Conservation (phyloP, 495 filamentous ascomycete genomes). For the Aspergillus ostianus region DNA sequence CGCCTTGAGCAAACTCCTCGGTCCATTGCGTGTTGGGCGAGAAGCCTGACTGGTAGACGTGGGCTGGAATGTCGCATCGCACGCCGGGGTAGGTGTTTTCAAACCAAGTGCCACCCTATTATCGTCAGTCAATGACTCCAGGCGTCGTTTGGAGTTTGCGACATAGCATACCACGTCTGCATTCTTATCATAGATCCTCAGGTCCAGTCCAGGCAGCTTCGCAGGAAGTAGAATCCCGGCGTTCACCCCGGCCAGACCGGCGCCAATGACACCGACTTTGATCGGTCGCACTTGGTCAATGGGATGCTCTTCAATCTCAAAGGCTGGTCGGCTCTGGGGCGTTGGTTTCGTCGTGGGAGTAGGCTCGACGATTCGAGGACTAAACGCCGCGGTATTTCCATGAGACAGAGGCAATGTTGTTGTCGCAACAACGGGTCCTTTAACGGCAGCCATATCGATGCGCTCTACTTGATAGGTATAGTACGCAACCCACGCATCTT, state of each 20-base stretch:
- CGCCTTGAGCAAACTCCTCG: slow-evolving; percentile 60
- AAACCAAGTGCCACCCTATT: slow-evolving; percentile 53
- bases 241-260: slow-evolving; percentile 49
- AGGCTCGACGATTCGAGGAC: background rate
- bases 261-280: slow-evolving; percentile 54
- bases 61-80: slow-evolving; percentile 65
- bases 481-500: background rate
- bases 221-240: slow-evolving; percentile 49
- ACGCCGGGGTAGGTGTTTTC: slow-evolving; percentile 61
- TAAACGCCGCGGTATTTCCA: background rate
- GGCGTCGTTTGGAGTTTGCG: background rate
- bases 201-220: slow-evolving; percentile 50
- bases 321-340: slow-evolving; percentile 15
- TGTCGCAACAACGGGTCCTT: background rate
- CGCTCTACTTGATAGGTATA: background rate
- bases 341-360: background rate
- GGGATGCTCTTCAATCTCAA: slow-evolving; percentile 41
- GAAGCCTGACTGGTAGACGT: slow-evolving; percentile 68
- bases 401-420: background rate
- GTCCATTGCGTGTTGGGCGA: slow-evolving; percentile 65
- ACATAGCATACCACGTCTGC: slow-evolving; percentile 44
- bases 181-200: slow-evolving; percentile 58
- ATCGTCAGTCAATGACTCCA: background rate
- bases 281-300: slow-evolving; percentile 40
- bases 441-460: slow-evolving; percentile 3